These are phyloP conservation scores for Colletotrichum lentis DNA, from an alignment of 2,329 filamentous ascomycete genomes.

Conservation along the genomic window DNA sequence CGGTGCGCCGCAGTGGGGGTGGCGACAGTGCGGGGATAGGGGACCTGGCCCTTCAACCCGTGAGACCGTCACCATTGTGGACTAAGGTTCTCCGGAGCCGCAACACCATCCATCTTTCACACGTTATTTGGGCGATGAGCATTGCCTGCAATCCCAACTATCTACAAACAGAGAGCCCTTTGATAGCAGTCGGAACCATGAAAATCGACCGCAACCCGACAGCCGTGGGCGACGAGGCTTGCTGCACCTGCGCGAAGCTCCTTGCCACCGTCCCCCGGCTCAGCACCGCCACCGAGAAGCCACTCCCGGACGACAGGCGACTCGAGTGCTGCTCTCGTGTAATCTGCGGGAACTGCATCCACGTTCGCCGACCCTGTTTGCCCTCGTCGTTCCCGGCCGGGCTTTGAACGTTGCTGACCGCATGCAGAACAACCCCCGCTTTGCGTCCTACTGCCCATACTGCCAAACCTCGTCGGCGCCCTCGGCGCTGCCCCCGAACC, in stretches of 20 bases:
- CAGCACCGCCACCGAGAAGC: slow-evolving; percentile 67
- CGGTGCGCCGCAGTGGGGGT: slow-evolving; percentile 21
- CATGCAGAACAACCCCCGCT: slow-evolving; percentile 69
- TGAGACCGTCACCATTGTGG: slow-evolving; percentile 10
- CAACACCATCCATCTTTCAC: background rate
- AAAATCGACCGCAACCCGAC: slow-evolving; percentile 7
- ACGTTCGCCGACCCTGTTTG: slow-evolving; percentile 53
- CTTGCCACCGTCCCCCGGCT: slow-evolving; percentile 63
- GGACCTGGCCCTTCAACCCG: background rate
- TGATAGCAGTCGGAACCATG: background rate
- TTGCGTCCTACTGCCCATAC: slow-evolving; percentile 74
- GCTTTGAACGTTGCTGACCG: background rate
- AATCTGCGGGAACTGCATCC: slow-evolving; percentile 76
- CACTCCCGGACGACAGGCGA: slow-evolving; percentile 65
- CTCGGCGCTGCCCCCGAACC: slow-evolving; percentile 66
- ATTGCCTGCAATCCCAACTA: too few species aligned
- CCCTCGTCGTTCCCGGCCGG: background rate
- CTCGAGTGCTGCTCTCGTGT: slow-evolving; percentile 74
- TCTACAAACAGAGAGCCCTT: background rate
- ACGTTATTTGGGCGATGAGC: background rate
- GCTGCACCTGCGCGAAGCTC: slow-evolving; percentile 74
- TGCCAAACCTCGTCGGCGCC: slow-evolving; percentile 75
- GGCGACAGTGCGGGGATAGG: slow-evolving; percentile 12
- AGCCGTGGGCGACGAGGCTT: slow-evolving; percentile 52
- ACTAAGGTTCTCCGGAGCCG: slow-evolving; percentile 18